Evolutionary conservation across 805 yeast species (phyloP), one percentile per base, ranked within the genome.

Genomic region (Yarrowia sp.): DNA sequence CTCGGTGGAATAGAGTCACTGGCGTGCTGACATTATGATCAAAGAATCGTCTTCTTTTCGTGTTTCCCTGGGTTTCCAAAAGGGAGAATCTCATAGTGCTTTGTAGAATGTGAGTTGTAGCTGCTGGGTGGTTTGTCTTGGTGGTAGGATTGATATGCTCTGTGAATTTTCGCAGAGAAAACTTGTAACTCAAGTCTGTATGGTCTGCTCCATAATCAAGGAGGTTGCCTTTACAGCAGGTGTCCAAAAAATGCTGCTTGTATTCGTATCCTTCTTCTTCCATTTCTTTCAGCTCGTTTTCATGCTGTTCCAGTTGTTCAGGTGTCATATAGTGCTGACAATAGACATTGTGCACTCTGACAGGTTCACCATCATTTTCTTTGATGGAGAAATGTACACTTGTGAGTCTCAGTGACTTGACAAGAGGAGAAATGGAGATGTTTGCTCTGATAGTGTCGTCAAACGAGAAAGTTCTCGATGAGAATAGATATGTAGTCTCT

Each of bases 271-370:
- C 63, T 0, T 26, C 16, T 5, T 41, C 42, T 8, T 41, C 63
- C 14, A 56, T 56, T 9, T 56, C 48, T 19, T 56, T 42, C n/a
- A 56, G 16, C 11, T 56, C 63, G 15, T 41, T 15, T 15, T 56
- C 63, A 15, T 56, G 63, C 36, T 41, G 48, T n/a, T 56, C 63
- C 9, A 56, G 48, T 8, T 12, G 48, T 5, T 56, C 63, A 9
- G 63, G 48, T 8, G 63, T 56, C 63, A 56, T 56, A 22, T 56
- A n/a, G 8, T 56, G 63, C n/a, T 56, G 63, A 8, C 63, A 56
- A 40, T 56, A 56, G n/a, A 56, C 48, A 14, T 56, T 56, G 22
- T 41, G 38, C 3, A 56, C 63, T 36, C 63, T 56, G 5, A 56
- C 48, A 10, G 48, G 48, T 1, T 41, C 48, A 1, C 26, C 38